Evolutionary conservation across 768 basidiomycete species (phyloP).

Genomic region (Rhizopogon sp.): DNA sequence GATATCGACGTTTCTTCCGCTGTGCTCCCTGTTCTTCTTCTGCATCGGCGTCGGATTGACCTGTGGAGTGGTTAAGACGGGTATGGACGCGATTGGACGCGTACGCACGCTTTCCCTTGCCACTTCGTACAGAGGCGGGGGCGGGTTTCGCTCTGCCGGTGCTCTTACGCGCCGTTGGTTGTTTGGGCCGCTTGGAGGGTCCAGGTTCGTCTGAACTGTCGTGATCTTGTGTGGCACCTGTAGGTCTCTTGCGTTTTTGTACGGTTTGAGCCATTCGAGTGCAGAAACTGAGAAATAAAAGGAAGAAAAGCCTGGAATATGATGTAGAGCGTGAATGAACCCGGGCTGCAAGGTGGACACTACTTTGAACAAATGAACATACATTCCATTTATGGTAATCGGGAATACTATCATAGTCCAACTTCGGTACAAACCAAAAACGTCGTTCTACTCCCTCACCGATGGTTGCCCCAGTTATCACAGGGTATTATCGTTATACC

Average conservation of each 20-base stretch:
- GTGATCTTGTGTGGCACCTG: slow-evolving; percentile 39
- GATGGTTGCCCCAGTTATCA: slow-evolving; percentile 41
- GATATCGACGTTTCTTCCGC: slow-evolving; percentile 61
- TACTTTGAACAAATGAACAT: neutral
- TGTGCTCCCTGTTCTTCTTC: slow-evolving; percentile 12
- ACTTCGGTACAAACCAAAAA: too few relatives aligned
- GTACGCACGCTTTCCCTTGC: slow-evolving; percentile 22
- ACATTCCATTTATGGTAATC: neutral
- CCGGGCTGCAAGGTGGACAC: too few relatives aligned
- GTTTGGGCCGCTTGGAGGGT: slow-evolving; percentile 42
- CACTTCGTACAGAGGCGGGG: slow-evolving; percentile 10
- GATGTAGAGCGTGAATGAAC: neutral
- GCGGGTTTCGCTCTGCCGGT: slow-evolving; percentile 62
- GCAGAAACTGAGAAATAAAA: slow-evolving; percentile 3
- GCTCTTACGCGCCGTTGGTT: slow-evolving; percentile 76
- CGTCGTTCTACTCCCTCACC: slow-evolving; percentile 3
- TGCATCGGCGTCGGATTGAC: slow-evolving; percentile 18
- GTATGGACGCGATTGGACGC: slow-evolving; percentile 7
- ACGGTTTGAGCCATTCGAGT: slow-evolving; percentile 63
- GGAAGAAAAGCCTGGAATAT: neutral
- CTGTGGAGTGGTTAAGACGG: slow-evolving; percentile 9
- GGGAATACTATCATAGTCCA: too few relatives aligned
- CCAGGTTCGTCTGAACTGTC: slow-evolving; percentile 24
- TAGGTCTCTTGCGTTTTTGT: slow-evolving; percentile 43
- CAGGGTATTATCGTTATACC: slow-evolving; percentile 79